Base-by-base conservation (phyloP, 805 yeast species). In the Diddensiella santjacobensis region DNA sequence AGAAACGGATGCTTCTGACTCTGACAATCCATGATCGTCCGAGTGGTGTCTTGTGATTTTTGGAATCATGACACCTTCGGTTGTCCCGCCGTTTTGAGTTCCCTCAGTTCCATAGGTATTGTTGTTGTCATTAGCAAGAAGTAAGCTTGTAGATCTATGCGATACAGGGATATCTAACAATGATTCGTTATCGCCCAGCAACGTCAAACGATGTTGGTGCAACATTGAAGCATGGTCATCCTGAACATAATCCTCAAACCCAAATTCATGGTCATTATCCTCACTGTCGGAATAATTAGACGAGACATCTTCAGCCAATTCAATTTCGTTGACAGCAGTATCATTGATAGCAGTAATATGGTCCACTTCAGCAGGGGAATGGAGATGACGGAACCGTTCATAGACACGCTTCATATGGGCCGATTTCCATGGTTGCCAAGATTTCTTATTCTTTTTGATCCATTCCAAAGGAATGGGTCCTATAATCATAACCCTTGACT, bases 381-480 rank as follows among this genome's bases (percentile, higher is more conserved):
- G 31, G 13, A 26, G 11, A 35, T 17, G 38, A 6, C 18, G 8
- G 8, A 35, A 17, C 38, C 15, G 8, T 8, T 8, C 15, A 17
- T 35, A 35, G 6, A 35, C 20, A 13, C 38, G 38, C 38, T 17
- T 35, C 38, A 35, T 17, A 15, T 35, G 38, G 8, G 20, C 10
- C 20, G 38, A 35, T 17, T 35, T 35, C 38, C 38, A 35, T 8
- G 38, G 38, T 17, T 35, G 17, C 38, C 38, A 35, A 8, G 38
- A 23, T 8, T 41, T 43, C 30, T 47, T 44, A 30, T 50, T 49
- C 13, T 20, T 48, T 15, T 39, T 31, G 15, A 62, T 45, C 55
- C 60, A 54, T 31, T 50, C 58, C 5, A 40, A 36, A 2, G 70
- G 66, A n/a, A 63, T 54, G 4, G 60, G 63, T 18, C 71, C 71